Base-by-base conservation (phyloP, 2,329 filamentous ascomycete genomes). In the Myotisia sp. region DNA sequence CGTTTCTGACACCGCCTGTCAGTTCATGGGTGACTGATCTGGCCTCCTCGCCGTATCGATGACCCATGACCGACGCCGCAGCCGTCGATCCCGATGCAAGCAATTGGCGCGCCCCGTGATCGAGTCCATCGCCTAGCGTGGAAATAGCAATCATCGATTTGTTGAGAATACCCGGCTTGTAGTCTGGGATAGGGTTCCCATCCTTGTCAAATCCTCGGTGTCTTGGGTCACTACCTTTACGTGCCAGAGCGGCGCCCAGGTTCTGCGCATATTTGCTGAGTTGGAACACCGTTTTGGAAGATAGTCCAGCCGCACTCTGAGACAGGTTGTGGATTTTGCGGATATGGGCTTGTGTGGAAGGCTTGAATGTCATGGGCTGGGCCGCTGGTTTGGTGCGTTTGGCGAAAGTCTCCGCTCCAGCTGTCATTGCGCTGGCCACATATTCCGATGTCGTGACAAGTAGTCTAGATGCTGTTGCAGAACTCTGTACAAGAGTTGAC, bases 111-210 rank as follows among this genome's bases (percentile, higher is more conserved):
- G 84, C 81, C 2, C 83, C 80, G 46, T 92, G 79, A 45, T 93
- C 86, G 38, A 95, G 80, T 23, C 90, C 90, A 49, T 98, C 90
- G 16, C 85, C 82, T 28, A 98, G 74, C 0, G 90, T 98, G 24
- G 80, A 84, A 56, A 95, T 95, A 0, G 90, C 90, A 64, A 98
- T 95, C 63, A 98, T 65, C 42, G 78, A 85, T 67, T 93, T 94
- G 63, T 98, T 98, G 44, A 98, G 62, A 19, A 98, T 62, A 4
- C 90, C 87, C 0, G 90, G 87, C 59, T 93, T 93, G 61, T 90
- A 92, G 12, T 63, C 59, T 12, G 63, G 54, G 24, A 65, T 57
- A 3, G 68, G 66, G 33, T 75, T 74, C 22, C 82, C 82, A 40
- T 86, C 73, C 39, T 76, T 71, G 39, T 81, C 81, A 38, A 68